These are phyloP conservation scores for Aeschynomene evenia DNA, from an alignment of 306 rosid genomes.

Conservation along the genomic window DNA sequence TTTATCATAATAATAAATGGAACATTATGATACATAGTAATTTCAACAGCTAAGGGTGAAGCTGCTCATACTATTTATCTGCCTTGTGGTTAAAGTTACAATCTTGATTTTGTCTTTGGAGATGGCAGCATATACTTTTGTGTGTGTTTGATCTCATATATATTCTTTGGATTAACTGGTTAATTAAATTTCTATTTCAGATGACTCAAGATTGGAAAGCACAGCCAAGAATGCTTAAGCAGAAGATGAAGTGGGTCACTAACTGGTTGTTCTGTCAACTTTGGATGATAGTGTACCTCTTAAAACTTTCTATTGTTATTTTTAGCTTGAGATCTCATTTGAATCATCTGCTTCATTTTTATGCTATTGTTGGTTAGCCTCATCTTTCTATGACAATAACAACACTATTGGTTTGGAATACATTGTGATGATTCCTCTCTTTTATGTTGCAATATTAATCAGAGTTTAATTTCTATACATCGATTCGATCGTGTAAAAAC, in stretches of 20 bases:
- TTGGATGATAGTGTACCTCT: slow-evolving; percentile 10
- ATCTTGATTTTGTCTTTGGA: neutral
- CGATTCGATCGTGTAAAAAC: no score
- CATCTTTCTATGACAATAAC: slow-evolving; percentile 3
- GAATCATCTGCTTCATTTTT: slow-evolving; percentile 30
- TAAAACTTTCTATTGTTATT: slow-evolving; percentile 9
- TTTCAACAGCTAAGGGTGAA: neutral
- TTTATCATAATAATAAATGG: no score
- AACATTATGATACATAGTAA: no score
- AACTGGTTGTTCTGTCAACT: neutral
- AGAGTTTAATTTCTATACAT: no score
- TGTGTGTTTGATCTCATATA: neutral
- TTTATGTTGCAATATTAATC: no score
- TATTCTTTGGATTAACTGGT: neutral
- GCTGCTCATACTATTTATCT: neutral
- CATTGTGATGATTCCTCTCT: slow-evolving; percentile 15
- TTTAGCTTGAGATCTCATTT: slow-evolving; percentile 15
- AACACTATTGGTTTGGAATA: slow-evolving; percentile 20
- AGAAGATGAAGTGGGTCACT: slow-evolving; percentile 33
- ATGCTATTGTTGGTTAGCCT: slow-evolving; percentile 23
- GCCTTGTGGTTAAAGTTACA: neutral
- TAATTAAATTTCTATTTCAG: slow-evolving; percentile 29
- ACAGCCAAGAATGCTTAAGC: slow-evolving; percentile 20
- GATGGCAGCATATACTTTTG: neutral
- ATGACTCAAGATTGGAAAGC: slow-evolving; percentile 37